A percentile compares a stretch with the other conserved stretches of the same genome.
Conservation (phyloP, 257 asterid species). For the Cordia subcordata region DNA sequence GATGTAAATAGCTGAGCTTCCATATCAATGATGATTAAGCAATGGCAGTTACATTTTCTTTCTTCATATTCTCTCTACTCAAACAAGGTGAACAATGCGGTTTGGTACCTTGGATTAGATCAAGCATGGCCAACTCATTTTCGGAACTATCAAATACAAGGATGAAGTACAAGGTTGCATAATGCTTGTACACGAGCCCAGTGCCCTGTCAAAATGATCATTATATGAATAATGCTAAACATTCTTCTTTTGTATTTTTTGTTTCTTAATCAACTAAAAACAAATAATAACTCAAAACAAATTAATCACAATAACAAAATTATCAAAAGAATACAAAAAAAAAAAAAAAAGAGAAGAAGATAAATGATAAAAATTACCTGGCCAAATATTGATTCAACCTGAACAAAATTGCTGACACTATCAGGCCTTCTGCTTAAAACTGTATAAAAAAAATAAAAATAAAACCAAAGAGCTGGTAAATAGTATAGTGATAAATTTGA, state of each 20-base stretch:
- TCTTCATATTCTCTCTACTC: neutral
- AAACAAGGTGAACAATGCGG: neutral
- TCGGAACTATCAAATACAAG: conserved; percentile 31
- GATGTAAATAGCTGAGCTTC: too few relatives aligned
- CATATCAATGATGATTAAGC: too few relatives aligned
- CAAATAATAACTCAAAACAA: neutral
- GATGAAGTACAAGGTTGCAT: conserved; percentile 32
- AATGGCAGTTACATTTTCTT: neutral
- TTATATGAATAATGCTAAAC: neutral
- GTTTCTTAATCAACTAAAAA: neutral
- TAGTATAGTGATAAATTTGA: neutral
- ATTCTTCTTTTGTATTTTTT: neutral
- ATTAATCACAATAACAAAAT: neutral
- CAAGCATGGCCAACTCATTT: conserved; percentile 36
- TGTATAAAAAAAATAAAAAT: conserved; percentile 9
- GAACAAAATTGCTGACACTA: conserved; percentile 28
- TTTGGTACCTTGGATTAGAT: conserved; percentile 31
- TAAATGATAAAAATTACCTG: conserved; percentile 31
- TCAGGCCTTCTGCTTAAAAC: conserved; percentile 29
- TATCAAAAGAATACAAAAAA: neutral
- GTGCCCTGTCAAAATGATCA: conserved; percentile 24
- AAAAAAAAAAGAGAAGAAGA: too few relatives aligned
- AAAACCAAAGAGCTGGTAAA: neutral
- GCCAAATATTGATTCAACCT: conserved; percentile 21
- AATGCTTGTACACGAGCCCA: conserved; percentile 31